These are phyloP conservation scores for Tieghemiomyces parasiticus DNA, from an alignment of 192 early-diverging fungal genomes.

Conservation along the genomic window DNA sequence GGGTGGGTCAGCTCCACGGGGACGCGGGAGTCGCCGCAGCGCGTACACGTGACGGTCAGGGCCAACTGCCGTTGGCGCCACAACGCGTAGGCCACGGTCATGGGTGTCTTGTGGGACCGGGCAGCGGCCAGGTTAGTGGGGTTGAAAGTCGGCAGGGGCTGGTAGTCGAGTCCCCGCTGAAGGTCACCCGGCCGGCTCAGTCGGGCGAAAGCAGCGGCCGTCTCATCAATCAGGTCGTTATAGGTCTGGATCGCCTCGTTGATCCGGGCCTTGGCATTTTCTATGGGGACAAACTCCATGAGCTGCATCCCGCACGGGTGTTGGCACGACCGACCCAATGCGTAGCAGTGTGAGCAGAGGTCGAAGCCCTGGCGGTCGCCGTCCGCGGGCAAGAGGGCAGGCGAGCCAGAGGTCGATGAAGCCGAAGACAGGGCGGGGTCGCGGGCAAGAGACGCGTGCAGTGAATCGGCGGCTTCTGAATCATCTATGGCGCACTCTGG, in stretches of 20 bases:
- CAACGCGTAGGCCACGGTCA: neutral
- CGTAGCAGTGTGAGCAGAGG: conserved; percentile 3
- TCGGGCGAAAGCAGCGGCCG: too few relatives aligned
- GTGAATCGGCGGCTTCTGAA: too few relatives aligned
- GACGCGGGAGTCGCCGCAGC: neutral
- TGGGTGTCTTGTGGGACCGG: neutral
- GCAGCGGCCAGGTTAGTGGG: neutral
- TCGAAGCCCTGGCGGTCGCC: neutral
- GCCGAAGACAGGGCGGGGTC: too few relatives aligned
- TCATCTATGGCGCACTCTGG: neutral
- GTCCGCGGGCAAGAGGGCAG: neutral
- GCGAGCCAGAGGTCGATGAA: too few relatives aligned
- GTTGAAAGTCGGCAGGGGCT: neutral
- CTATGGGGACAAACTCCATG: neutral
- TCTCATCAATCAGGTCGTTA: neutral
- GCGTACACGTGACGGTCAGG: neutral
- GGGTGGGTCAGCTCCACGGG: neutral
- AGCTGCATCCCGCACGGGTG: neutral
- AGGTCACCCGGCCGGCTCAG: too few relatives aligned
- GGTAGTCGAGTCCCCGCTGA: too few relatives aligned
- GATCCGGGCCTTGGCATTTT: neutral
- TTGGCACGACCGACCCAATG: conserved; percentile 1
- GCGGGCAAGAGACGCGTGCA: too few relatives aligned
- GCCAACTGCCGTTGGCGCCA: neutral
- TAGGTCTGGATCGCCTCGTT: neutral